Conservation (phyloP, 805 yeast species). For the Teunomyces aglyptinius region DNA sequence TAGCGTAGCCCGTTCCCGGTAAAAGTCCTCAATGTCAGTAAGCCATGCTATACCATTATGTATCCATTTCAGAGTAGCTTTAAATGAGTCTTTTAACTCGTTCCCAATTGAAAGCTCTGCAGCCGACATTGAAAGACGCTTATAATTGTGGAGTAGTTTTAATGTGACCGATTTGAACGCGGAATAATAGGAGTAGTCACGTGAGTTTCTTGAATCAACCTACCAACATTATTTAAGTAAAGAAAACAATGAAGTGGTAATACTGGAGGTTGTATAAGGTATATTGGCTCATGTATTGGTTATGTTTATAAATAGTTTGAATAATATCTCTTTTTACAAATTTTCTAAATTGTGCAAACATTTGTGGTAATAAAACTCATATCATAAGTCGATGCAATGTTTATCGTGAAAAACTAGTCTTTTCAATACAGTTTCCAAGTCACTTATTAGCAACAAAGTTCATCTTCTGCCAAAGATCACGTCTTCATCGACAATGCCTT, state of each 20-base stretch:
- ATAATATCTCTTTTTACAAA: too few relatives aligned
- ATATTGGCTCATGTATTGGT: too few relatives aligned
- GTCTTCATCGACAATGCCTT: neutral
- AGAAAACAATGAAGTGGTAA: too few relatives aligned
- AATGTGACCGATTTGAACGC: neutral
- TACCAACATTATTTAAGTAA: too few relatives aligned
- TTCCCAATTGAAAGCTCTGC: constrained; percentile 52
- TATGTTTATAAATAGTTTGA: too few relatives aligned
- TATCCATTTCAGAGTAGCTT: constrained; percentile 77
- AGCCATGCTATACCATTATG: constrained; percentile 71
- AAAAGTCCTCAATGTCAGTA: constrained; percentile 75
- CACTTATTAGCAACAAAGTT: too few relatives aligned
- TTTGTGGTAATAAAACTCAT: too few relatives aligned
- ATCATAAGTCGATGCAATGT: too few relatives aligned
- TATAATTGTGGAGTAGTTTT: neutral
- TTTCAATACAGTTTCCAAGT: too few relatives aligned
- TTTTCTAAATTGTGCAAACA: too few relatives aligned
- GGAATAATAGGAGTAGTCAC: neutral
- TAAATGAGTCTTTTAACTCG: constrained; percentile 77
- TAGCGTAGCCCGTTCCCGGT: constrained; percentile 74
- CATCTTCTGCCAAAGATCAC: neutral
- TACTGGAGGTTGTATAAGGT: too few relatives aligned
- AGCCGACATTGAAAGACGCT: neutral
- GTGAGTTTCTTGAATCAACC: neutral
- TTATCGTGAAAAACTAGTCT: too few relatives aligned